Percentiles rank a stretch among this genome's conserved stretches.
These are phyloP conservation scores for Mycosphaerella sp. DNA, from an alignment of 2,329 filamentous ascomycete species.

Conservation along the genomic window DNA sequence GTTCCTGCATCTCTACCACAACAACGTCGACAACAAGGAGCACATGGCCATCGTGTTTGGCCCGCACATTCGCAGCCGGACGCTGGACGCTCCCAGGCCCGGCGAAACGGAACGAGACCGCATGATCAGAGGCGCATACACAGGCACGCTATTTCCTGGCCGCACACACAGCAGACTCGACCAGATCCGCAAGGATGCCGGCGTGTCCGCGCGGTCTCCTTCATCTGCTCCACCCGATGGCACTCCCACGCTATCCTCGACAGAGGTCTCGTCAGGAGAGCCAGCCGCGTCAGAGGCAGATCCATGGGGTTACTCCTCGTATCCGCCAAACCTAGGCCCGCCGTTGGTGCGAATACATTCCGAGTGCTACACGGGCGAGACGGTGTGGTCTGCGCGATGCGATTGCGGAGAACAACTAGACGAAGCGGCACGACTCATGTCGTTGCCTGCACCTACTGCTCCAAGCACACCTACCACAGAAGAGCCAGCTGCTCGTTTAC, in stretches of 20 bases:
- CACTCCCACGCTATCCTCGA: constrained; percentile 4
- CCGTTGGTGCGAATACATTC: constrained; percentile 93
- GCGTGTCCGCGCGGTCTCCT: constrained; percentile 24
- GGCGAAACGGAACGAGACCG: constrained; percentile 83
- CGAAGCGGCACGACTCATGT: constrained; percentile 91
- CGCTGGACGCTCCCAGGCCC: constrained; percentile 61
- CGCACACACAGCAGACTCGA: constrained; percentile 67
- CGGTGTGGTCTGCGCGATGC: constrained; percentile 94
- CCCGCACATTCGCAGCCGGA: constrained; percentile 67
- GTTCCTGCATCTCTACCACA: constrained; percentile 92
- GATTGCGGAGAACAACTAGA: constrained; percentile 98
- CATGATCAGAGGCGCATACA: constrained; percentile 92
- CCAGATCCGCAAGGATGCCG: constrained; percentile 39
- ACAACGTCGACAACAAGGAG: constrained; percentile 89
- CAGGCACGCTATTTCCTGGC: constrained; percentile 78
- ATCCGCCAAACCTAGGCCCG: constrained; percentile 37
- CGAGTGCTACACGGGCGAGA: constrained; percentile 98
- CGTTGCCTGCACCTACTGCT: constrained; percentile 28
- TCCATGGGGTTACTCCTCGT: constrained; percentile 21
- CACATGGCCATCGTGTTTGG: constrained; percentile 97
- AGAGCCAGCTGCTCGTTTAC: constrained; percentile 31
- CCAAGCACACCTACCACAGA: constrained; percentile 24
- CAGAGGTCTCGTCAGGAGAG: constrained; percentile 1
- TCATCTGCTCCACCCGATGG: constrained; percentile 22
- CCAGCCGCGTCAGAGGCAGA: constrained; percentile 6